Percentiles rank a stretch among this genome's conserved stretches.
These are phyloP conservation scores for Themeda triandra DNA, from an alignment of 176 grass and related monocot species.

Conservation along the genomic window DNA sequence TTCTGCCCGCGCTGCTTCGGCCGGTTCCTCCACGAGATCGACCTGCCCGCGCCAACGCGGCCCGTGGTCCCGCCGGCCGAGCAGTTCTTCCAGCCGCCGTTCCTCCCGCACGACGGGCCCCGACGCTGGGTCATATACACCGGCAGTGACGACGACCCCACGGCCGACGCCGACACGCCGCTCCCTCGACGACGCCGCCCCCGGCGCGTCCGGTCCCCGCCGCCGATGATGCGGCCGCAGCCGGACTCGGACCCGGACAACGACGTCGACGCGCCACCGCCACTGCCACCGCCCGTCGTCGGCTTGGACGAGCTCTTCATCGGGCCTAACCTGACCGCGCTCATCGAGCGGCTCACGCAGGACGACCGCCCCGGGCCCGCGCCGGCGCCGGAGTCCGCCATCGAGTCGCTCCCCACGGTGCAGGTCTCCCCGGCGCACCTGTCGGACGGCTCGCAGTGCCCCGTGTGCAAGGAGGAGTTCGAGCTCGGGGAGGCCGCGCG, in stretches of 20 bases:
- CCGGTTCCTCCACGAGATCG: conserved; percentile 76
- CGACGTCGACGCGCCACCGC: neutral
- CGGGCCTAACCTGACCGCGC: conserved; percentile 52
- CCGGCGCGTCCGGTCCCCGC: conserved; percentile 32
- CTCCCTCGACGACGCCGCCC: neutral
- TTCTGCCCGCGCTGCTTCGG: conserved; percentile 75
- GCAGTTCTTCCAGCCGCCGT: conserved; percentile 37
- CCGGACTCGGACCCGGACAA: too few species aligned
- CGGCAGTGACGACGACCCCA: neutral
- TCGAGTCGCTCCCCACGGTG: conserved; percentile 75
- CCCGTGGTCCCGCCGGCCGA: conserved; percentile 18
- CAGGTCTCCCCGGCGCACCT: conserved; percentile 49
- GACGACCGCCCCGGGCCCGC: conserved; percentile 63
- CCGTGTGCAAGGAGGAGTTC: conserved; percentile 97
- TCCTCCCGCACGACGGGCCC: conserved; percentile 46
- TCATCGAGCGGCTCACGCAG: conserved; percentile 75
- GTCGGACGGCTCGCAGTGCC: conserved; percentile 70
- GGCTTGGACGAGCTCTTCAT: conserved; percentile 49
- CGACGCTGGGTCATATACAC: conserved; percentile 41
- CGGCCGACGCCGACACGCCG: neutral
- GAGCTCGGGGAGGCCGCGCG: conserved; percentile 66
- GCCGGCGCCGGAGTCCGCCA: conserved; percentile 51
- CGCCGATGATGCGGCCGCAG: neutral
- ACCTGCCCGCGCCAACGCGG: conserved; percentile 42
- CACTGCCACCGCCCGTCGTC: neutral